Conservation (phyloP, 768 basidiomycete species). For the Coprinopsis strossmayeri region DNA sequence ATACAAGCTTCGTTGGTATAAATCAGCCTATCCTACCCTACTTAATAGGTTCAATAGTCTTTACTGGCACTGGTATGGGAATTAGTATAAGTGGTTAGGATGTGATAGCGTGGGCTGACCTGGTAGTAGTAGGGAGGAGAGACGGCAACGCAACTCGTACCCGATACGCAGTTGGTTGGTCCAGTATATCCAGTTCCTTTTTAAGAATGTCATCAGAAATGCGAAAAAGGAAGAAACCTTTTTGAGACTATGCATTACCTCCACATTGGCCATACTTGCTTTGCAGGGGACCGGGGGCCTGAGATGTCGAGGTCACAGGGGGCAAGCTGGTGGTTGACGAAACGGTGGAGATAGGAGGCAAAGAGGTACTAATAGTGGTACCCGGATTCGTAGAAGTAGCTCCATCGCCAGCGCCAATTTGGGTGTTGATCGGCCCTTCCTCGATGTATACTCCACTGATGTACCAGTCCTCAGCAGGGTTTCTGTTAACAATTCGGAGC, state of each 20-base stretch:
- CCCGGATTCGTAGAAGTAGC: constrained; percentile 7
- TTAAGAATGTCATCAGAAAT: too few species aligned
- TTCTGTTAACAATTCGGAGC: constrained; percentile 44
- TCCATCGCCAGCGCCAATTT: constrained; percentile 37
- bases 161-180: constrained; percentile 36
- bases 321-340: constrained; percentile 17
- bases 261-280: constrained; percentile 50
- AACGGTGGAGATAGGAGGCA: constrained; percentile 17
- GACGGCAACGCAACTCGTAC: constrained; percentile 38
- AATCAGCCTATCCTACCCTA: too few species aligned
- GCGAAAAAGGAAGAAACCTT: background rate
- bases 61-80: constrained; percentile 13
- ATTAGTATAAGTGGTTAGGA: background rate
- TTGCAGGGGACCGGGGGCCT: constrained; percentile 30
- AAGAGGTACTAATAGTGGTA: constrained; percentile 10
- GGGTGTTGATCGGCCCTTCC: constrained; percentile 47
- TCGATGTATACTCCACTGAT: constrained; percentile 58
- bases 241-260: constrained; percentile 20
- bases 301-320: constrained; percentile 22
- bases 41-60: too few species aligned
- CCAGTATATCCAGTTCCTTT: constrained; percentile 40
- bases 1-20: too few species aligned
- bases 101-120: constrained; percentile 20
- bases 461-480: constrained; percentile 49
- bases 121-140: constrained; percentile 51